Percentiles rank a stretch among this genome's conserved stretches.
Conservation (phyloP, 371 early-diverging fungal species). For the Thermomucor indicae-seudaticae region DNA sequence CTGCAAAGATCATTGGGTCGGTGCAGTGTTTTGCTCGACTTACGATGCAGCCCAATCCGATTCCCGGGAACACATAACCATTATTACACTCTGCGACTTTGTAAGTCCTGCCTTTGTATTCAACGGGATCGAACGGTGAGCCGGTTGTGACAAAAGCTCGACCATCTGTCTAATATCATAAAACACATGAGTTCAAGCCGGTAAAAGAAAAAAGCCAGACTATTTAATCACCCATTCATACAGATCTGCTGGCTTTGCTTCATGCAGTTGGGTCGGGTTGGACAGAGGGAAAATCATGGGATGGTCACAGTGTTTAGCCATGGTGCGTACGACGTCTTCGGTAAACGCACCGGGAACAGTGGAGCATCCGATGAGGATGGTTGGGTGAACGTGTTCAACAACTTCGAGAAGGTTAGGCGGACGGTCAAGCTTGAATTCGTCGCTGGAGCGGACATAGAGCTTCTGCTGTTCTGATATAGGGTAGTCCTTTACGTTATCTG, state of each 20-base stretch:
- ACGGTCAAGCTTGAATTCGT: neutral
- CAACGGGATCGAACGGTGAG: conserved; percentile 26
- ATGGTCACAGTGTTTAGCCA: conserved; percentile 15
- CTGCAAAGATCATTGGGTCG: conserved; percentile 15
- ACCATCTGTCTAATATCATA: conserved; percentile 15
- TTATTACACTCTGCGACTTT: conserved; percentile 26
- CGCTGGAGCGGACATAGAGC: conserved; percentile 4
- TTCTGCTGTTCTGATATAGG: conserved; percentile 7
- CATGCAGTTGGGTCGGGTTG: conserved; percentile 20
- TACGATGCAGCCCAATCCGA: conserved; percentile 23
- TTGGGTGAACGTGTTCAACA: conserved; percentile 22
- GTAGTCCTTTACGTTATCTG: conserved; percentile 5
- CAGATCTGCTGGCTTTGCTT: conserved; percentile 12
- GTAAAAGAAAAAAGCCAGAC: neutral
- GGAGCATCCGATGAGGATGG: conserved; percentile 26
- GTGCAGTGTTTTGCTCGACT: conserved; percentile 10
- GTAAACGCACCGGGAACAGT: conserved; percentile 21
- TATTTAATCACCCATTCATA: conserved; percentile 10
- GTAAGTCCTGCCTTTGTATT: conserved; percentile 10
- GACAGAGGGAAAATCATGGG: conserved; percentile 32
- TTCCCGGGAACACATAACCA: conserved; percentile 26
- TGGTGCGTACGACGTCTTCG: conserved; percentile 16
- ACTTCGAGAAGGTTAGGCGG: conserved; percentile 16
- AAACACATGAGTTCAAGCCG: neutral
- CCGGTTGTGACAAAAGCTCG: conserved; percentile 24